Evolutionary conservation across 768 basidiomycete species (phyloP).

Genomic region (Pulveroboletus ravenelii): DNA sequence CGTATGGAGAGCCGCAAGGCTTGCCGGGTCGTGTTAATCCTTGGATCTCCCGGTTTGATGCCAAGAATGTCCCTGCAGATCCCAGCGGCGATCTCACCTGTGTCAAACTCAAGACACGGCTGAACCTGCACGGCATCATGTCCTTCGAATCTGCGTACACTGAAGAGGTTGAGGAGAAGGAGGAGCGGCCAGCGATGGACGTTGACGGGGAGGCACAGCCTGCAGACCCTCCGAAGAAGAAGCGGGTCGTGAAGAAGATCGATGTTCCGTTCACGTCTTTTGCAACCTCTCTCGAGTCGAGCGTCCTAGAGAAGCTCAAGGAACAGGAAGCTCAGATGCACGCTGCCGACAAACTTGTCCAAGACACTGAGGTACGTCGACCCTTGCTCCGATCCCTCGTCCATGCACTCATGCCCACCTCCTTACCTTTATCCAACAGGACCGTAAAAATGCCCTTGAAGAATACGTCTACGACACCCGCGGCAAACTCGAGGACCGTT

Average conservation of each 20-base stretch:
- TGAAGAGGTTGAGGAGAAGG: conserved; percentile 78
- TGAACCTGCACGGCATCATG: conserved; percentile 83
- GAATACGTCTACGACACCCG: conserved; percentile 98
- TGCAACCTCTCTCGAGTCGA: conserved; percentile 59
- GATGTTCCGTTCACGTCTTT: conserved; percentile 70
- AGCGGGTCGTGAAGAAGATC: conserved; percentile 78
- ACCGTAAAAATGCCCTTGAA: conserved; percentile 97
- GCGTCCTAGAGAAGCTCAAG: conserved; percentile 56
- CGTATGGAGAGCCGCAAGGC: conserved; percentile 65
- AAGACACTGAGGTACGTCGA: conserved; percentile 85
- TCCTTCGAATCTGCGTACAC: conserved; percentile 84
- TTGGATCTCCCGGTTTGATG: conserved; percentile 77
- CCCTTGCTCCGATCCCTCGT: background rate
- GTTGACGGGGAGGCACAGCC: conserved; percentile 49
- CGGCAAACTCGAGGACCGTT: conserved; percentile 86
- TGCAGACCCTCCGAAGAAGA: conserved; percentile 61
- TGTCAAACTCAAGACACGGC: conserved; percentile 86
- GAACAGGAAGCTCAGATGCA: conserved; percentile 90
- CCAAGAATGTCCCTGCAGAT: conserved; percentile 71
- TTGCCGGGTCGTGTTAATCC: conserved; percentile 83
- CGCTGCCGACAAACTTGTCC: conserved; percentile 89
- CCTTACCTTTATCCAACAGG: conserved; percentile 39
- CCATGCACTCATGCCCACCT: conserved; percentile 1
- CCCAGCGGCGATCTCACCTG: conserved; percentile 68
- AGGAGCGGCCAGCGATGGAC: conserved; percentile 65